phyloP scores from a whole-genome alignment of 139 green algal species.

The Ettlia oleoabundans region DNA sequence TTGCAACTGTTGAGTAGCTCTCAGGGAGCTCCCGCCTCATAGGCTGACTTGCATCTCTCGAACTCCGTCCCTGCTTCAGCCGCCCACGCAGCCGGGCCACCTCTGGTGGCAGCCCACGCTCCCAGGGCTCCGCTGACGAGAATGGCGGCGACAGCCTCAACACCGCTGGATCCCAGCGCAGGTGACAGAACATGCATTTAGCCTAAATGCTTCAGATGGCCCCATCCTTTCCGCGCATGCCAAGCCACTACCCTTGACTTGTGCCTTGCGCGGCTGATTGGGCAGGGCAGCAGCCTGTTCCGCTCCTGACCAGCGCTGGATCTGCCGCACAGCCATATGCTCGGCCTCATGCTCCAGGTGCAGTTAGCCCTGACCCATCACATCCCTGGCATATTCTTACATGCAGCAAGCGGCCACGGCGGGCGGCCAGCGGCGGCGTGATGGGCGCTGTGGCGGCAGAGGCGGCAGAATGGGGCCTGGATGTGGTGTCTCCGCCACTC shows the following conservation, averaged over 20 bases:
- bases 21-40: too few relatives aligned
- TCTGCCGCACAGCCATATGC: background rate
- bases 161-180: background rate
- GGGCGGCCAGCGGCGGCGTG: conserved; percentile 48
- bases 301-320: too few relatives aligned
- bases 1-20: too few relatives aligned
- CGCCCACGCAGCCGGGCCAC: conserved; percentile 19
- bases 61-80: background rate
- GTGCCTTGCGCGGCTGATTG: background rate
- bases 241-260: background rate
- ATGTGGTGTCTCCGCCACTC: conserved; percentile 35
- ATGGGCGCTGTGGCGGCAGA: conserved; percentile 43
- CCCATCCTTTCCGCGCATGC: background rate
- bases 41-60: background rate
- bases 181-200: too few relatives aligned
- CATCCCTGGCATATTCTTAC: too few relatives aligned
- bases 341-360: too few relatives aligned
- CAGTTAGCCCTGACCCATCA: background rate
- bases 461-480: conserved; percentile 35
- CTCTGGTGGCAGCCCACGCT: conserved; percentile 21
- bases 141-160: conserved; percentile 28
- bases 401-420: conserved; percentile 38
- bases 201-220: too few relatives aligned
- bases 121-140: conserved; percentile 6
- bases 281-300: too few relatives aligned